Conservation (phyloP, 257 asterid genomes). For the Perilla frutescens region DNA sequence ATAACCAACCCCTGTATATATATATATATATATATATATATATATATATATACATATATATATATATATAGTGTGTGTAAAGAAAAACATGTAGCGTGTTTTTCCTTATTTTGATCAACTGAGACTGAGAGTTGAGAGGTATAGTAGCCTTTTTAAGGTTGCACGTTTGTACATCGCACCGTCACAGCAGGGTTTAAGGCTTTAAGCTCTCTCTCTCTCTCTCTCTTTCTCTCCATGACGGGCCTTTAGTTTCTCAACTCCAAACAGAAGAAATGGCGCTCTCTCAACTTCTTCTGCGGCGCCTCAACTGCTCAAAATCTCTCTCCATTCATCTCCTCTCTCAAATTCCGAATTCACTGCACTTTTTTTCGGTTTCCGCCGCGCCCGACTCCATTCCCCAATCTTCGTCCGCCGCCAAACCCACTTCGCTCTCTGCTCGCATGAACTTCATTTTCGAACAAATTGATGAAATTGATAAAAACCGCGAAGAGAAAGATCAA, state of each 20-base stretch:
- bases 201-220: constrained; percentile 6
- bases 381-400: constrained; percentile 39
- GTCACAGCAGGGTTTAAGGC: constrained; percentile 29
- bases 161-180: background rate
- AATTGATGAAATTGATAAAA: constrained; percentile 79
- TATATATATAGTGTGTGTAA: too few relatives aligned
- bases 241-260: constrained; percentile 45
- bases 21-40: too few relatives aligned
- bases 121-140: too few relatives aligned
- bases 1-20: too few relatives aligned
- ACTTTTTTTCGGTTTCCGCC: constrained; percentile 48
- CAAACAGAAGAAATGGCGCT: constrained; percentile 39
- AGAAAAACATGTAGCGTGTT: too few relatives aligned
- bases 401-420: constrained; percentile 50
- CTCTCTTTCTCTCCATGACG: constrained; percentile 29
- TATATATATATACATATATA: too few relatives aligned
- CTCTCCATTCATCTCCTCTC: constrained; percentile 37
- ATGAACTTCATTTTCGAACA: constrained; percentile 92
- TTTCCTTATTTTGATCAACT: too few relatives aligned
- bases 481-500: constrained; percentile 72
- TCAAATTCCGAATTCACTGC: constrained; percentile 21
- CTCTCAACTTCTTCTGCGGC: constrained; percentile 50
- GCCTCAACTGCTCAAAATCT: constrained; percentile 41
- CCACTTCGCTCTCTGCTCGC: constrained; percentile 80
- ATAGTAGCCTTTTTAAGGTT: background rate